Percentiles rank a stretch among this genome's conserved stretches.
Conservation (phyloP, 106 monocot species). For the Chionographis japonica region DNA sequence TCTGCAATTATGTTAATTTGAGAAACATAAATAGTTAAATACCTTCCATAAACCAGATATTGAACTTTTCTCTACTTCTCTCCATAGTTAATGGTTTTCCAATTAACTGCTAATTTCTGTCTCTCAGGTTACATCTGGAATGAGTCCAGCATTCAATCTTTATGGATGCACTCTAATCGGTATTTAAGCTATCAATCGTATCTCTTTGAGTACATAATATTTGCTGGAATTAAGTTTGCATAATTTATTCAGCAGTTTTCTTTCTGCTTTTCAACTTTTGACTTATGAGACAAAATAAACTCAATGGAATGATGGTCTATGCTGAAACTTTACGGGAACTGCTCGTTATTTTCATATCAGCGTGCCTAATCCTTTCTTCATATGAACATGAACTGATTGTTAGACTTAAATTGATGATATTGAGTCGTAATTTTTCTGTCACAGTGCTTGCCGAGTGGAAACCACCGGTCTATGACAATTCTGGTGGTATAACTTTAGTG, state of each 20-base stretch:
- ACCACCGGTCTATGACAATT: constrained; percentile 95
- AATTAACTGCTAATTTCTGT: constrained; percentile 5
- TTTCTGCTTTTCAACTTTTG: too few species aligned
- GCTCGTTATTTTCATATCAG: too few species aligned
- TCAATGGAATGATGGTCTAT: too few species aligned
- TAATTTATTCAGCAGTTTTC: background rate
- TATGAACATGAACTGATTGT: background rate
- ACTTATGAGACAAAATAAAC: too few species aligned
- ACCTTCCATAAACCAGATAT: background rate
- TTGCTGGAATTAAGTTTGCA: background rate
- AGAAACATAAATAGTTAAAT: background rate
- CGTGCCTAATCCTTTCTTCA: too few species aligned
- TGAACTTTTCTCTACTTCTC: background rate
- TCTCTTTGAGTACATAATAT: background rate
- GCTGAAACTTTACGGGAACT: too few species aligned
- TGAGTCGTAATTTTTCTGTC: constrained; percentile 10
- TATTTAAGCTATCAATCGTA: constrained; percentile 17
- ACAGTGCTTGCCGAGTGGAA: constrained; percentile 99
- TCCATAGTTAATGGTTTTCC: background rate
- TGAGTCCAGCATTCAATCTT: constrained; percentile 96
- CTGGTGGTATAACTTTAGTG: constrained; percentile 70
- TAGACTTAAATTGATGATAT: background rate
- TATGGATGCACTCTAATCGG: constrained; percentile 98
- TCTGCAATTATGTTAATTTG: background rate
- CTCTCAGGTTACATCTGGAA: constrained; percentile 92